Evolutionary conservation across 257 asterid species (phyloP), one percentile per base, ranked within the genome.

Genomic region (Solanum paucissectum): DNA sequence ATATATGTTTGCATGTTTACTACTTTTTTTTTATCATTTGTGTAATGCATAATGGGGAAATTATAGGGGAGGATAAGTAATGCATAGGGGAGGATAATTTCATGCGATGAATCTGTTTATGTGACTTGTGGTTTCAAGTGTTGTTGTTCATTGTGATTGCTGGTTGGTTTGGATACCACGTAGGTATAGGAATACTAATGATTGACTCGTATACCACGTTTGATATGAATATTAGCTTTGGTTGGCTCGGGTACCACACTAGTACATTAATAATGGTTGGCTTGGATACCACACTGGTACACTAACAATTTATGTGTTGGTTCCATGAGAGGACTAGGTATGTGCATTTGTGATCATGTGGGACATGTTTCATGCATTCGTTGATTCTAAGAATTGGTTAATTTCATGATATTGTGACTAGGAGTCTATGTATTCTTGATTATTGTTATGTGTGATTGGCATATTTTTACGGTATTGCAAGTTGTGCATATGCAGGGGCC

Each of bases 111-210:
- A 52, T 0, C 4, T 49, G 3, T 16, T 52, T 16, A 52, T 5
- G 62, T 52, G 23, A 16, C 23, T 16, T 52, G 3, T 52, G 23
- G 3, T 52, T 52, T 52, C 4, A 52, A 52, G 23, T 52, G 3
- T 52, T 52, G 23, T 52, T 52, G 23, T 52, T 52, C 1, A 52
- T 52, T 52, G 62, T 52, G 62, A 5, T 52, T 52, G 62, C 0
- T 52, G 3, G 1, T 52, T 52, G 62, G 6, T 16, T 52, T 1
- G 0, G 23, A 52, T 52, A 52, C 0, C 3, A 16, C 2, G 9
- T 13, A 2, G 18, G 18, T 14, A 52, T 18, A 52, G 1, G 23
- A 5, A 0, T 52, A 16, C 0, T 52, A 6, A 52, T 16, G 62
- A 2, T 52, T 52, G 23, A 6, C 8, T 52, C 9, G 9, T 3